phyloP scores from a whole-genome alignment of 2,329 filamentous ascomycete species.

The Beauveria sp. region DNA sequence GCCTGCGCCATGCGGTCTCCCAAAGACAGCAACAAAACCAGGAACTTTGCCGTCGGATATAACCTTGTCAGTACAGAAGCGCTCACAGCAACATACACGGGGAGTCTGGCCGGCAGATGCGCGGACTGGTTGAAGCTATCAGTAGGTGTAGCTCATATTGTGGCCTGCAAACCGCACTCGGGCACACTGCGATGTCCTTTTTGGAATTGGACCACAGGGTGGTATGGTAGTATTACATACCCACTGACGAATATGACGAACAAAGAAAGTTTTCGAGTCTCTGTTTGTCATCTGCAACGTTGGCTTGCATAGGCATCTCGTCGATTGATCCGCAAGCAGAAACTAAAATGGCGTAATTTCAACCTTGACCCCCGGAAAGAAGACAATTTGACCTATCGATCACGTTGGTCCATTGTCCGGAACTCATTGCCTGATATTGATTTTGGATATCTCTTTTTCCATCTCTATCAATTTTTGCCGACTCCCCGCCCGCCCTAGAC shows the following conservation, averaged over 20 bases:
- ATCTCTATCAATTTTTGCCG: not conserved
- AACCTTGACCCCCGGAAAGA: not conserved
- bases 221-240: not conserved
- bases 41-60: not conserved
- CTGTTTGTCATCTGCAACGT: not conserved
- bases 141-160: too few relatives aligned
- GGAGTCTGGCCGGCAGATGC: not conserved
- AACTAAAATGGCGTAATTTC: not conserved
- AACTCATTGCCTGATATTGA: too few relatives aligned
- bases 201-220: not conserved
- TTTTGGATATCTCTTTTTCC: too few relatives aligned
- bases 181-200: not conserved
- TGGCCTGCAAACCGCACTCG: too few relatives aligned
- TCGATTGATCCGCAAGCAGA: not conserved
- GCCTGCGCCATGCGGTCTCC: not conserved
- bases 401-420: not conserved
- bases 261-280: not conserved
- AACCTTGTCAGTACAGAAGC: not conserved
- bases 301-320: not conserved
- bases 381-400: too few relatives aligned
- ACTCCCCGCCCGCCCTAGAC: not conserved
- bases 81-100: not conserved
- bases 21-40: not conserved
- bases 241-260: not conserved
- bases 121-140: not conserved